Base-by-base conservation (phyloP, 768 basidiomycete genomes). In the Mycena belliarum region DNA sequence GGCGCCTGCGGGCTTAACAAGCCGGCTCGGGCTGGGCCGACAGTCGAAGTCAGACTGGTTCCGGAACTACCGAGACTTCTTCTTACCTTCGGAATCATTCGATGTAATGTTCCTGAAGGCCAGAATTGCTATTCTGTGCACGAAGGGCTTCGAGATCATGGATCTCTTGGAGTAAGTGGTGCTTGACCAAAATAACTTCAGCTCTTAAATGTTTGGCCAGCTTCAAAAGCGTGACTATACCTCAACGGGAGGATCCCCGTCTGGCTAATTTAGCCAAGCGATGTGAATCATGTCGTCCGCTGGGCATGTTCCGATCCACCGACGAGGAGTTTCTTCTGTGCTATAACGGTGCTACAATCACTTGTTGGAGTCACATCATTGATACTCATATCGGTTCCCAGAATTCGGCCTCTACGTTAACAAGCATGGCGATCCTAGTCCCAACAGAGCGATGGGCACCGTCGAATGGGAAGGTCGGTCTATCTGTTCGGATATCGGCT, bases 61-160 rank as follows among this genome's bases (percentile, higher is more conserved):
- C 83, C 81, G 95, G 35, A 78, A 90, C 24, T 98, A 95, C 73
- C 85, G 95, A 67, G 92, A 95, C 74, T 96, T 95, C 75, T 95
- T 93, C 83, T 73, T 96, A 47, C 93, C 92, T 2, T 93, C 91
- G 0, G 94, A 97, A 68, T 88, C 95, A 0, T 93, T 86, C 61
- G 91, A 93, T 68, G 78, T 98, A 41, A 86, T 94, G 60, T 98
- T 98, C 81, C 77, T 98, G 55, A 95, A 95, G 70, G 90, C 91
- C 10, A 91, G 90, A 74, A 90, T 99, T 60, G 95, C 91, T 4
- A 91, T 99, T 55, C 81, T 97, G 26, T 95, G 95, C 65, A 87
- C 91, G 0, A 93, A 92, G 68, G 95, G 95, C 38, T 98, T 98
- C 66, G 95, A 98, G 72, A 96, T 98, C 66, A 98, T 98, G 91